Base-by-base conservation (phyloP, 257 asterid species). In the Striga asiatica region DNA sequence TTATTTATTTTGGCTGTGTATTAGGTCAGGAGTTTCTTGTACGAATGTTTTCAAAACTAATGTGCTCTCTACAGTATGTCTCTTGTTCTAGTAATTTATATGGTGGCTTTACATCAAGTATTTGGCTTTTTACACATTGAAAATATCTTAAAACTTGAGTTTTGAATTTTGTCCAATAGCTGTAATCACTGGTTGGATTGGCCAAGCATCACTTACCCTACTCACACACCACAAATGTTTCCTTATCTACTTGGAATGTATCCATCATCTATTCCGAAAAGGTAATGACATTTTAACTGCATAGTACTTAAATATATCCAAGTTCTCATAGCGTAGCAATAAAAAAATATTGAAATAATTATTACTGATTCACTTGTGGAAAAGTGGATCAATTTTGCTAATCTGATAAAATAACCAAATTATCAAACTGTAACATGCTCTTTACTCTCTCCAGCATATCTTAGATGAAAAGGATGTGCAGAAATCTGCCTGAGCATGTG, bases 1-100 rank as follows among this genome's bases (percentile, higher is more conserved):
- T 39, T 12, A 39, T 12, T 8, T 43, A 23, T 47, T 9, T 34
- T 66, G 68, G 66, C 79, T 72, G 6, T 7, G 31, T 50, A 13
- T 28, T 51, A 38, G 29, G 25, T 52, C 60, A 56, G 12, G 20
- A 29, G 31, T 28, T 29, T 50, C 62, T 31, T 50, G 10, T 29
- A 25, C 58, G 61, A 62, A 62, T 27, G 31, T 51, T 16, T 46
- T 69, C 32, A 39, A 35, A 17, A 6, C 61, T 37, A 47, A 23
- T 58, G 16, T 66, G 62, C 50, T 54, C 38, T 60, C 48, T 69
- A 38, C 27, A 47, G 21, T 25, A 56, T 43, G 39, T 21, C 28
- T 70, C 13, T 48, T 24, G 55, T 54, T 39, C 50, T 42, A 34
- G 52, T 21, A 39, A 18, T 8, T 56, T 8, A 9, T 34, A 14